Evolutionary conservation across 208 protist genomes (phyloP), one percentile per base, ranked within the genome.

Genomic region (Crithidia thermophila): DNA sequence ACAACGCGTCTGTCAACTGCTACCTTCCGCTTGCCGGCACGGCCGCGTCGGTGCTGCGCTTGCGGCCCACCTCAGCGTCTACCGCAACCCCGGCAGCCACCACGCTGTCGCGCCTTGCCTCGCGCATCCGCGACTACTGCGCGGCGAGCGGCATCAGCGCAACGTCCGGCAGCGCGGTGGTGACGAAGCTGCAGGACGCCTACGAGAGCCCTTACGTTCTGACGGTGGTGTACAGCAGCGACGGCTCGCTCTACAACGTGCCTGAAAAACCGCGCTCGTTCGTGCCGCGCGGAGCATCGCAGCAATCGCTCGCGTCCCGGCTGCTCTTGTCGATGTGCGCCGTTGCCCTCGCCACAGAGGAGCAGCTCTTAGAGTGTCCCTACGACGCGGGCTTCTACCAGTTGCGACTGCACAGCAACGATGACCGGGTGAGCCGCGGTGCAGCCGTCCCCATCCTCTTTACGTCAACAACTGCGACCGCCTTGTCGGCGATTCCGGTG

Each of bases 171-270:
- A 39, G 9, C 11, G 30, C 52, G 0, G 45, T 34, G 18, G 43
- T 37, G 53, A 18, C 3, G 34, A 31, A 34, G 30, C 45, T 71
- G 52, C 53, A 23, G 43, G 46, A 50, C 0, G 43, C 6, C 20
- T 31, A 56, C 65, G 53, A 8, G 30, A 71, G 20, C 28, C 65
- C 57, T 16, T 75, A 68, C 51, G 45, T 34, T 33, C 36, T 63
- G 46, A 80, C 68, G 21, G 58, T 53, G 6, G 68, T 75, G n/a
- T 63, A 70, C 60, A 72, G 79, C 55, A 18, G 18, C 14, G 77
- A 83, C 43, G 72, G 72, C 57, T 51, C 63, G 27, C 27, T 75
- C 13, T 76, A 58, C 45, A 37, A 28, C 16, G 4, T 3, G 3
- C 28, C 18, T 13, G 23, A 13, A 21, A 18, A 2, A 4, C 16